These are phyloP conservation scores for Sclerotinia spermophila DNA, from an alignment of 2,329 filamentous ascomycete genomes.

Conservation along the genomic window DNA sequence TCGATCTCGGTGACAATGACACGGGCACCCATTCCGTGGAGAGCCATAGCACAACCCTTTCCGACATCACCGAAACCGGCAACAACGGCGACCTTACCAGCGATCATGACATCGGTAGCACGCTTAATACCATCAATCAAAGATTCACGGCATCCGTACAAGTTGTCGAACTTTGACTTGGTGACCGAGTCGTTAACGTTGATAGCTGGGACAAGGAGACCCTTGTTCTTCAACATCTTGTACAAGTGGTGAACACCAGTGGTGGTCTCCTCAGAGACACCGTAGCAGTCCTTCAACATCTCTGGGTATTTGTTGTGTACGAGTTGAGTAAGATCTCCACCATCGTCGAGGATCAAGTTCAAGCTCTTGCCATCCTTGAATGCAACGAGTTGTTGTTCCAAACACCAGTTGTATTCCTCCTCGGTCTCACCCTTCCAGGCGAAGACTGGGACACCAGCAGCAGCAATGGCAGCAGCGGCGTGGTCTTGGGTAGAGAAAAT, in stretches of 20 bases:
- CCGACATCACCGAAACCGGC: slow-evolving; percentile 98
- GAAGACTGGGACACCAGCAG: slow-evolving; percentile 70
- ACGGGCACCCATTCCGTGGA: slow-evolving; percentile 94
- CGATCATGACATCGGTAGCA: slow-evolving; percentile 99
- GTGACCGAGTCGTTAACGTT: slow-evolving; percentile 99
- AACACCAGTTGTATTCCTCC: slow-evolving; percentile 99
- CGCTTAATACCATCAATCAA: slow-evolving; percentile 99
- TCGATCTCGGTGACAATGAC: slow-evolving; percentile 96
- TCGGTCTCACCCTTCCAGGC: slow-evolving; percentile 84
- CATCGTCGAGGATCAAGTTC: slow-evolving; percentile 98
- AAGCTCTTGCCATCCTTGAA: slow-evolving; percentile 97
- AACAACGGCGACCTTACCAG: slow-evolving; percentile 96
- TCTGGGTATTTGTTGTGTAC: slow-evolving; percentile 99
- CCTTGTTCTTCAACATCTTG: slow-evolving; percentile 89
- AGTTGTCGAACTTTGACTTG: slow-evolving; percentile 99
- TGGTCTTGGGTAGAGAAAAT: slow-evolving; percentile 99
- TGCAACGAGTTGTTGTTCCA: slow-evolving; percentile 94
- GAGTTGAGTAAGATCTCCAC: slow-evolving; percentile 92
- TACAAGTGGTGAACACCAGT: slow-evolving; percentile 99
- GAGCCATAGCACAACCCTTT: slow-evolving; percentile 95
- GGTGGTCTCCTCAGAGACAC: slow-evolving; percentile 99
- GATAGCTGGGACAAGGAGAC: slow-evolving; percentile 90
- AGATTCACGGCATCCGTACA: slow-evolving; percentile 98
- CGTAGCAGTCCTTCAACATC: slow-evolving; percentile 96
- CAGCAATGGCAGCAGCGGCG: slow-evolving; percentile 95